Evolutionary conservation across 352 stramenopile species (phyloP).

Genomic region (Globisporangium recalcitrans): DNA sequence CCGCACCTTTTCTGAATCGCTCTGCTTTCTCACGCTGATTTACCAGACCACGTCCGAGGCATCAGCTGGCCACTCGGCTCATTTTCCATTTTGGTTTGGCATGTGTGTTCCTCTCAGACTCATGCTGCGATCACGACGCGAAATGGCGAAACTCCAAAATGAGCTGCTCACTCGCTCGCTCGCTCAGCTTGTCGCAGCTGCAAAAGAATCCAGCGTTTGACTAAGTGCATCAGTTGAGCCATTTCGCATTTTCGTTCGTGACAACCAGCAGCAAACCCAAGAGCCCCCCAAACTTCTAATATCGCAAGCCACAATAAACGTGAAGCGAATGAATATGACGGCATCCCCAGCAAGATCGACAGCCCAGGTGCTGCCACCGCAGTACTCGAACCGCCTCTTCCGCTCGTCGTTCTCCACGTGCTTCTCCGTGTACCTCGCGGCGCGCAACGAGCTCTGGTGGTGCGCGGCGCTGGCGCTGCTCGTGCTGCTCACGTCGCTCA

Average conservation of each 20-base stretch:
- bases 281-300: background rate
- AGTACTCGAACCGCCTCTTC: conserved; percentile 65
- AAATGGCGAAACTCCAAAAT: background rate
- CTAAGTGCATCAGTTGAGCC: background rate
- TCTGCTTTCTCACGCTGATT: background rate
- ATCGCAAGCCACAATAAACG: background rate
- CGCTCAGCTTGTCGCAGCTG: conserved; percentile 1
- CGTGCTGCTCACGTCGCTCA: conserved; percentile 78
- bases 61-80: background rate
- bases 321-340: background rate
- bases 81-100: background rate
- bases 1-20: conserved; percentile 4
- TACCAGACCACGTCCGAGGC: conserved; percentile 5
- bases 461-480: conserved; percentile 58
- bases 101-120: background rate
- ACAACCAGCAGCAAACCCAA: background rate
- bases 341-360: background rate
- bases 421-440: conserved; percentile 51
- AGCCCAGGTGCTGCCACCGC: conserved; percentile 50
- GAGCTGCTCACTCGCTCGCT: background rate
- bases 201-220: background rate
- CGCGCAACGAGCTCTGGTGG: conserved; percentile 51
- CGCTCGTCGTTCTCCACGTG: conserved; percentile 69
- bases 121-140: background rate
- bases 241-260: conserved; percentile 9